Conservation (phyloP, 2,329 filamentous ascomycete species). For the Calonectria leucothoes region DNA sequence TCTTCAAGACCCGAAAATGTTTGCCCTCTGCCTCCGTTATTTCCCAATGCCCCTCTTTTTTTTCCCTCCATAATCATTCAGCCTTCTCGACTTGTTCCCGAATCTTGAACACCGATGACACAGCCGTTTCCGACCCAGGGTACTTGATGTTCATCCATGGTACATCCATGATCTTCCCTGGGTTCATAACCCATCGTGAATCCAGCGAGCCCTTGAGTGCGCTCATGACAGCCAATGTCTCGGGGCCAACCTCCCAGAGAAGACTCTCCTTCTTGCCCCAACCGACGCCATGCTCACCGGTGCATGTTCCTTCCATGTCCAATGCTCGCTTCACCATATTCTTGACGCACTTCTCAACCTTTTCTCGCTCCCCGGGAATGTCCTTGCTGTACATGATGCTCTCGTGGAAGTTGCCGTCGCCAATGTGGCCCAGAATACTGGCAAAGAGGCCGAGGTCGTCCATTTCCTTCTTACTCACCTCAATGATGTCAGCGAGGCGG, state of each 20-base stretch:
- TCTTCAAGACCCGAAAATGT: too few relatives aligned
- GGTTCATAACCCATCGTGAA: constrained; percentile 90
- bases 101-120: constrained; percentile 37
- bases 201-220: constrained; percentile 86
- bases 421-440: constrained; percentile 89
- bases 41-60: neutral
- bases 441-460: constrained; percentile 88
- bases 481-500: constrained; percentile 78
- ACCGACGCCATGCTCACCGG: constrained; percentile 88
- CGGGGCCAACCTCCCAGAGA: constrained; percentile 81
- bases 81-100: constrained; percentile 17
- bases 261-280: constrained; percentile 88
- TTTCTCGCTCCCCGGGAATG: constrained; percentile 75
- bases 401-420: constrained; percentile 95
- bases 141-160: constrained; percentile 49
- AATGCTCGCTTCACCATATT: constrained; percentile 92
- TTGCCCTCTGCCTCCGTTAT: neutral
- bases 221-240: constrained; percentile 87
- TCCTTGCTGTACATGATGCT: constrained; percentile 87
- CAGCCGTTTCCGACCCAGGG: constrained; percentile 30
- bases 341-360: constrained; percentile 84
- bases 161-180: constrained; percentile 88
- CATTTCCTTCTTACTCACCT: constrained; percentile 90
- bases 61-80: constrained; percentile 5
- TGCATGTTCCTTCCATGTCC: constrained; percentile 94